Conservation (phyloP, 257 asterid species). For the Solanum piurae region DNA sequence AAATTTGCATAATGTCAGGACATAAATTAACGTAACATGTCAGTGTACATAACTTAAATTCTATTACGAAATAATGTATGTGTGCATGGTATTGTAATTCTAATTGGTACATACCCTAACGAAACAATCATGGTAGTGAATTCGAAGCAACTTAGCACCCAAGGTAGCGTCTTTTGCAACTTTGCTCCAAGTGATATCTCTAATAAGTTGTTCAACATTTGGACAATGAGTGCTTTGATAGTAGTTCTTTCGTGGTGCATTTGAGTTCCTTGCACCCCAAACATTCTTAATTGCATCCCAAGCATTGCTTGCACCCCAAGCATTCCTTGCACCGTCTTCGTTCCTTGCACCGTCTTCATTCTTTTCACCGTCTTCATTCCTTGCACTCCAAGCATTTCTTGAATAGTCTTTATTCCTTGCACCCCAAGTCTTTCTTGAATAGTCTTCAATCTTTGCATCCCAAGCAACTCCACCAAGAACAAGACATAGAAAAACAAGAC, state of each 20-base stretch:
- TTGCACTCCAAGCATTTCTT: background rate
- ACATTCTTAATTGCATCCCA: no score
- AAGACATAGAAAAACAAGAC: background rate
- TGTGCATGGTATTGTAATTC: background rate
- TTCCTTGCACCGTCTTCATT: no score
- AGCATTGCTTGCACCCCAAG: no score
- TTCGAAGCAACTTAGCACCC: conserved; percentile 22
- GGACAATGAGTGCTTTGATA: conserved; percentile 10
- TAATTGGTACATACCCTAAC: conserved; percentile 1
- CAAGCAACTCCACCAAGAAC: background rate
- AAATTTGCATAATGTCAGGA: background rate
- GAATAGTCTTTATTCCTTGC: background rate
- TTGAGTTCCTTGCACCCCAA: background rate
- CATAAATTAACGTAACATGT: background rate
- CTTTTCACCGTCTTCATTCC: no score
- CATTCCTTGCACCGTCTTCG: no score
- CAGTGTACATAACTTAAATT: background rate
- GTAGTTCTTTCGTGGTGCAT: background rate
- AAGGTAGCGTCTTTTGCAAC: conserved; percentile 3
- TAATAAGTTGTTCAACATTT: conserved; percentile 9
- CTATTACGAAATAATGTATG: no score
- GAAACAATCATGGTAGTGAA: conserved; percentile 31
- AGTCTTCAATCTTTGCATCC: background rate
- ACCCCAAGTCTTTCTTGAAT: background rate
- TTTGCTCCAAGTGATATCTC: conserved; percentile 8